Evolutionary conservation across 2,329 filamentous ascomycete species (phyloP).

Genomic region (Thielaviopsis euricoi): DNA sequence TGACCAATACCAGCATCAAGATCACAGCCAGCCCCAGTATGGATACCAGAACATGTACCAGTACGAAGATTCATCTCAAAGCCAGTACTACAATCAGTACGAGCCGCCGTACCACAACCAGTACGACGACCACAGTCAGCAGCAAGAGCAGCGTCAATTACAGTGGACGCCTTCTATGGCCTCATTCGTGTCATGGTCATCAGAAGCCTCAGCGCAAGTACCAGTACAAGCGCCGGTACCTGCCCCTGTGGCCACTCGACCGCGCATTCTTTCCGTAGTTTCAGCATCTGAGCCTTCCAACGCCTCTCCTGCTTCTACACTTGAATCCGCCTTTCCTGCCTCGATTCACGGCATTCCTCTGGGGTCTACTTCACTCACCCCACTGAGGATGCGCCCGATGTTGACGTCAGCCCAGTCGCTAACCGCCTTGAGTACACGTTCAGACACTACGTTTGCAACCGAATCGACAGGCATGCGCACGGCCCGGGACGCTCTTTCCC

Average conservation of each 20-base stretch:
- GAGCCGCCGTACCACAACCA: neutral
- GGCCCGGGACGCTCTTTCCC: neutral
- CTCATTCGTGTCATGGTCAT: too few relatives aligned
- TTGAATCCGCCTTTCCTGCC: neutral
- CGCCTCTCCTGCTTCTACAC: neutral
- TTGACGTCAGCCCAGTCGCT: slow-evolving; percentile 4
- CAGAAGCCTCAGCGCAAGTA: neutral
- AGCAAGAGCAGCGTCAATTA: neutral
- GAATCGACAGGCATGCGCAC: neutral
- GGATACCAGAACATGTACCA: neutral
- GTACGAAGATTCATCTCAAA: neutral
- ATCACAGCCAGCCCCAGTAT: neutral
- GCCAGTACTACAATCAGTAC: neutral
- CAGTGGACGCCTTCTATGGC: too few relatives aligned
- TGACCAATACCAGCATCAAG: neutral
- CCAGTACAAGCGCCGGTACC: neutral
- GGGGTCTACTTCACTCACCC: neutral
- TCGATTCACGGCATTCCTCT: neutral
- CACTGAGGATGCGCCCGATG: neutral
- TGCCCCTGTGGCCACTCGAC: too few relatives aligned
- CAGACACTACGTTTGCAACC: slow-evolving; percentile 1
- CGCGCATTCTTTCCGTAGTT: neutral
- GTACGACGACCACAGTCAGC: neutral
- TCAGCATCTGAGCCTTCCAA: neutral
- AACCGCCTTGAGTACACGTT: neutral